These are phyloP conservation scores for Magnaporthiopsis poae DNA, from an alignment of 2,329 filamentous ascomycete genomes.

Conservation along the genomic window DNA sequence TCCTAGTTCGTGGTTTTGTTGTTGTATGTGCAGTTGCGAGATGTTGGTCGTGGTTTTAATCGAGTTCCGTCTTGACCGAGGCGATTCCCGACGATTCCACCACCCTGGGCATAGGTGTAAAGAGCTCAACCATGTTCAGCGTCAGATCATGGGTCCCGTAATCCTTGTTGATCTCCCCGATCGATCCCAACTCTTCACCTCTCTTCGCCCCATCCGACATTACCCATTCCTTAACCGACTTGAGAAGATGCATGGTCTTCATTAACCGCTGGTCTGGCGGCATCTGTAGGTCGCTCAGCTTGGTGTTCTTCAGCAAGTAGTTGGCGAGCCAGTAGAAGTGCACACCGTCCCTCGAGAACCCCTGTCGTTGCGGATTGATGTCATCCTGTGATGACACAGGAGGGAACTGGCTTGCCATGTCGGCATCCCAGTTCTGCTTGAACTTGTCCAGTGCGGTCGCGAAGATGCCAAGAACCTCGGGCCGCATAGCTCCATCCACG, in stretches of 20 bases:
- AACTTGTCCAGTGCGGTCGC: slow-evolving; percentile 58
- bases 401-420: slow-evolving; percentile 59
- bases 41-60: slow-evolving; percentile 8
- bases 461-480: slow-evolving; percentile 37
- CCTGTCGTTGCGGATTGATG: slow-evolving; percentile 46
- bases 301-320: slow-evolving; percentile 51
- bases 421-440: slow-evolving; percentile 62
- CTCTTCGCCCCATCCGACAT: slow-evolving; percentile 53
- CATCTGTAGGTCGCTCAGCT: slow-evolving; percentile 42
- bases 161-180: slow-evolving; percentile 57
- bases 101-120: slow-evolving; percentile 47
- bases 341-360: slow-evolving; percentile 61
- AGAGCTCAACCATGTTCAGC: slow-evolving; percentile 62
- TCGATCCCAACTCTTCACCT: slow-evolving; percentile 58
- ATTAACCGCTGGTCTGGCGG: slow-evolving; percentile 49
- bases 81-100: slow-evolving; percentile 33
- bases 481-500: slow-evolving; percentile 32
- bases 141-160: slow-evolving; percentile 56
- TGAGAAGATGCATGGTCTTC: slow-evolving; percentile 51
- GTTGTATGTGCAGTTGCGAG: slow-evolving; percentile 16
- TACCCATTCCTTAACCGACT: slow-evolving; percentile 51
- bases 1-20: slow-evolving; percentile 15
- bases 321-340: slow-evolving; percentile 66
- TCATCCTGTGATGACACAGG: slow-evolving; percentile 22
- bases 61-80: slow-evolving; percentile 32